Percentiles rank a stretch among this genome's conserved stretches.
These are phyloP conservation scores for Acrodontium crateriforme DNA, from an alignment of 2,329 filamentous ascomycete genomes.

Conservation along the genomic window DNA sequence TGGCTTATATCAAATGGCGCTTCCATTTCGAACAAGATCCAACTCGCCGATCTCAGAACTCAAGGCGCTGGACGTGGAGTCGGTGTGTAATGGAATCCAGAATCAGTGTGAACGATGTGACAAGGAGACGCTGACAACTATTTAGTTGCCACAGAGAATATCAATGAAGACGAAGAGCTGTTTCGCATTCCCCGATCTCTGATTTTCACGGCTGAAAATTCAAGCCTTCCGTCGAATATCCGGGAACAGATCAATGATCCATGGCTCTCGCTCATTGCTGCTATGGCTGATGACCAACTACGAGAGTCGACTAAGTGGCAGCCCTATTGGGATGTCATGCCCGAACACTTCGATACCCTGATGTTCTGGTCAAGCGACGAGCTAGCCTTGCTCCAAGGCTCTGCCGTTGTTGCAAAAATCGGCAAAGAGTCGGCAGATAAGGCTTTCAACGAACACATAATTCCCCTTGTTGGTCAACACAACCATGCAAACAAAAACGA, in stretches of 20 bases:
- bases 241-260: constrained; percentile 25
- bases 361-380: constrained; percentile 78
- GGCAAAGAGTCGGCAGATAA: constrained; percentile 58
- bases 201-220: constrained; percentile 62
- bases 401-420: constrained; percentile 62
- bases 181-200: constrained; percentile 63
- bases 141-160: constrained; percentile 55
- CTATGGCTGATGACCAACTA: constrained; percentile 60
- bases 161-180: constrained; percentile 59
- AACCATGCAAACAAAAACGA: constrained; percentile 30
- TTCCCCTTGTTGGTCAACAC: constrained; percentile 37
- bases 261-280: constrained; percentile 52
- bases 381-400: constrained; percentile 59
- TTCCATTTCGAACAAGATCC: constrained; percentile 43
- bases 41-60: constrained; percentile 42
- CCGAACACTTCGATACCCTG: constrained; percentile 60
- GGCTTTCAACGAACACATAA: constrained; percentile 47
- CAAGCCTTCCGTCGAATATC: constrained; percentile 39
- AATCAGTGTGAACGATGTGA: constrained; percentile 1
- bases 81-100: constrained; percentile 33
- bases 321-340: constrained; percentile 64
- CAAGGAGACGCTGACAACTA: constrained; percentile 2
- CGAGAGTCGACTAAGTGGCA: constrained; percentile 55
- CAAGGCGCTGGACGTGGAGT: constrained; percentile 47
- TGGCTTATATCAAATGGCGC: constrained; percentile 44